Base-by-base conservation (phyloP, 495 filamentous ascomycete species). In the Penicillium parvum region DNA sequence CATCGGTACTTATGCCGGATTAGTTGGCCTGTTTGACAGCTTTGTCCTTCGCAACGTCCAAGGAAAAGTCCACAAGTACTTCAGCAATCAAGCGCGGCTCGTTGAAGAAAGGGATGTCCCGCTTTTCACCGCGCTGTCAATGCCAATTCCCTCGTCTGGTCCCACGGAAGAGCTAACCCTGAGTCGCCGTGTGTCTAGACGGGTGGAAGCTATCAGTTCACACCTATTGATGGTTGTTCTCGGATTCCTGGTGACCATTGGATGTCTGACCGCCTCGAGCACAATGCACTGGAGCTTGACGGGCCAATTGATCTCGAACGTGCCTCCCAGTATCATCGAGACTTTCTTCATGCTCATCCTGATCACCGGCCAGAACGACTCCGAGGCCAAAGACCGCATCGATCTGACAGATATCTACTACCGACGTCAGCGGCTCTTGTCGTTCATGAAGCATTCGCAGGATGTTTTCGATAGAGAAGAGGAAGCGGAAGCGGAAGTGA, bases 1-100 rank as follows among this genome's bases (percentile, higher is more conserved):
- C 28, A 67, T 67, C 45, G 67, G 67, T 12, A 71, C 65, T 3
- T 71, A 65, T 45, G 63, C 67, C 0, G 67, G 67, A 3, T 53
- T 71, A 7, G 50, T 68, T 25, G 63, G 67, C 8, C 54, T 68
- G 37, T 50, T 65, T 15, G 63, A 68, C 41, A 60, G 61, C 14
- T 68, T 71, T 33, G 61, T 66, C 7, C 50, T 68, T 6, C 57
- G 65, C 7, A 68, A 68, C 36, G 38, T 71, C 17, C 60, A 71
- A 45, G 42, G 43, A 17, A 57, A 57, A 14, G 48, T 65, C 1
- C 47, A 50, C 16, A n/a, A 40, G 9, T 53, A 68, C 34, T 38
- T 66, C 34, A 44, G 65, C 37, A 20, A 39, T 47, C 29, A 72
- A 32, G 26, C 57, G 46, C 38, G 30, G 6, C n/a, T 22, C 17